phyloP scores from a whole-genome alignment of 495 filamentous ascomycete genomes.

The Penicillium pancosmium region DNA sequence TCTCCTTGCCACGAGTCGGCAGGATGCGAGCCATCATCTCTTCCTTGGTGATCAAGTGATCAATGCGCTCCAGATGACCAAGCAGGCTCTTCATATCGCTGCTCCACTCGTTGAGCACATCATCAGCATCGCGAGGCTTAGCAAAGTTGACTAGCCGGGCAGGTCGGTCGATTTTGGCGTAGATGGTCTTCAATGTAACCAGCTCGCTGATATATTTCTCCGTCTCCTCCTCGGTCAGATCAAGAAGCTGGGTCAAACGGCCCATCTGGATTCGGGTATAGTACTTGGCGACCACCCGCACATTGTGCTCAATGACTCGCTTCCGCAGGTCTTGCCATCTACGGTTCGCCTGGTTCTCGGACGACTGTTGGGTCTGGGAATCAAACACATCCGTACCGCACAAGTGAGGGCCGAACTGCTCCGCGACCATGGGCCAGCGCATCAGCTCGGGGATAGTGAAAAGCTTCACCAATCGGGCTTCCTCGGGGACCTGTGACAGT shows the following conservation, averaged over 20 bases:
- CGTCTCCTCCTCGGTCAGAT: slow-evolving; percentile 91
- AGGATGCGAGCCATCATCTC: slow-evolving; percentile 99
- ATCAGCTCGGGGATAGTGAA: slow-evolving; percentile 97
- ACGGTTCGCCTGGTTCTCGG: slow-evolving; percentile 74
- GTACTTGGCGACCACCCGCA: slow-evolving; percentile 95
- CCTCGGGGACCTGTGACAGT: slow-evolving; percentile 67
- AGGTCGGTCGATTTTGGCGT: slow-evolving; percentile 95
- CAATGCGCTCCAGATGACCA: slow-evolving; percentile 88
- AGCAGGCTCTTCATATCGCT: slow-evolving; percentile 97
- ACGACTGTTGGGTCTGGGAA: slow-evolving; percentile 55
- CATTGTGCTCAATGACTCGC: slow-evolving; percentile 98
- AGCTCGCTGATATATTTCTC: slow-evolving; percentile 96
- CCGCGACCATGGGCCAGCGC: slow-evolving; percentile 92
- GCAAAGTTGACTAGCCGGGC: slow-evolving; percentile 90
- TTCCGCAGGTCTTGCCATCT: slow-evolving; percentile 94
- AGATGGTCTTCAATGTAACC: slow-evolving; percentile 94
- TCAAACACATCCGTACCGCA: slow-evolving; percentile 87
- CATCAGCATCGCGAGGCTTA: slow-evolving; percentile 92
- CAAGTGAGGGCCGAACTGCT: slow-evolving; percentile 86
- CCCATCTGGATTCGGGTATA: slow-evolving; percentile 95
- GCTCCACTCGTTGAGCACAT: slow-evolving; percentile 98
- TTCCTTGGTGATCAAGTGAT: slow-evolving; percentile 99
- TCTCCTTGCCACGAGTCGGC: slow-evolving; percentile 63
- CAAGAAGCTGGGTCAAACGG: slow-evolving; percentile 84
- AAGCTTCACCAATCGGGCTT: slow-evolving; percentile 80